Percentiles rank a stretch among this genome's conserved stretches.
Evolutionary conservation across 2,329 filamentous ascomycete species (phyloP).

Genomic region (Xylaria polymorpha): DNA sequence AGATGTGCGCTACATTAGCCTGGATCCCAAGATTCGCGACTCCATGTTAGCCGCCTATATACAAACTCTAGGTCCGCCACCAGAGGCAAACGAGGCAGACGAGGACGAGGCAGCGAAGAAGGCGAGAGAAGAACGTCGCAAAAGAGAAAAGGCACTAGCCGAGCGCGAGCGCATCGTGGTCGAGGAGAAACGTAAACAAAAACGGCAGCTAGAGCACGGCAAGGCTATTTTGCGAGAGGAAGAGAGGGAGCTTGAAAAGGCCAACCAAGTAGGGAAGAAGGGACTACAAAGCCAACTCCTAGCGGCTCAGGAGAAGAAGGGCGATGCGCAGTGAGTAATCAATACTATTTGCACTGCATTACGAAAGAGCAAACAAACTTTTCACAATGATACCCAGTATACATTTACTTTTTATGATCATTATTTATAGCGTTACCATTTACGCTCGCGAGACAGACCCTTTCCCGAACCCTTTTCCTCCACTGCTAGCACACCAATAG

Average conservation of each 20-base stretch:
- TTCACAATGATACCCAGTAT: conserved; percentile 18
- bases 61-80: conserved; percentile 69
- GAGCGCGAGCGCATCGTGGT: conserved; percentile 72
- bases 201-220: conserved; percentile 68
- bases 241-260: conserved; percentile 74
- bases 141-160: conserved; percentile 74
- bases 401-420: conserved; percentile 15
- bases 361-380: conserved; percentile 1
- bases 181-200: conserved; percentile 70
- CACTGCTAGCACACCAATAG: background rate
- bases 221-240: conserved; percentile 72
- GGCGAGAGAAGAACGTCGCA: conserved; percentile 62
- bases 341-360: background rate
- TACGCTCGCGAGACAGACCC: background rate
- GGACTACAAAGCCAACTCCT: conserved; percentile 72
- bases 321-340: conserved; percentile 17
- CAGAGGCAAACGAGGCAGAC: conserved; percentile 57
- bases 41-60: conserved; percentile 74
- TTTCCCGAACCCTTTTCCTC: background rate
- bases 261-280: conserved; percentile 75
- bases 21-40: conserved; percentile 71
- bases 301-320: conserved; percentile 44
- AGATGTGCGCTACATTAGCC: conserved; percentile 76
- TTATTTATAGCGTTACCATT: conserved; percentile 1
- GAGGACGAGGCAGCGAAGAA: conserved; percentile 64